These are phyloP conservation scores for Myxozyma melibiosi DNA, from an alignment of 805 yeast genomes.

Conservation along the genomic window DNA sequence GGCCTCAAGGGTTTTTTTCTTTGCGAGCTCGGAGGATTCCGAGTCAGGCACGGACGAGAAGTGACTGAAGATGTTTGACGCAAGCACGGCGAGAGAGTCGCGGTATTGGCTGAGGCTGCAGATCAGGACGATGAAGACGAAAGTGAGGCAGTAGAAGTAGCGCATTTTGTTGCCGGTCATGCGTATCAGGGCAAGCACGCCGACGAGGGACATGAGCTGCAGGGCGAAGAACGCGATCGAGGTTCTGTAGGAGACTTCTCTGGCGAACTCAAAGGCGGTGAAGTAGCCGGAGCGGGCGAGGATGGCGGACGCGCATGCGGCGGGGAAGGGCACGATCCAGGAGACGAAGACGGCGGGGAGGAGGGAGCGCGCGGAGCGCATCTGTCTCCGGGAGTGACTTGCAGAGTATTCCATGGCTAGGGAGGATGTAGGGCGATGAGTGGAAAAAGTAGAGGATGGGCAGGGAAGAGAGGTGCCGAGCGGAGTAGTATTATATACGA, in stretches of 20 bases:
- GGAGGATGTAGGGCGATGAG: too few relatives aligned
- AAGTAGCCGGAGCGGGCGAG: constrained; percentile 1
- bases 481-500: too few relatives aligned
- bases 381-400: background rate
- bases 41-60: too few relatives aligned
- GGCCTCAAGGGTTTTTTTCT: background rate
- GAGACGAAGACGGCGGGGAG: constrained; percentile 19
- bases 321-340: constrained; percentile 21
- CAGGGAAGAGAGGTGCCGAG: too few relatives aligned
- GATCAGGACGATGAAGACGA: background rate
- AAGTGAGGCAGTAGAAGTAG: constrained; percentile 1
- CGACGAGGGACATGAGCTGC: constrained; percentile 8
- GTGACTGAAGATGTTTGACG: background rate
- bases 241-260: background rate
- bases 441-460: too few relatives aligned
- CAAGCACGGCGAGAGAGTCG: constrained; percentile 4
- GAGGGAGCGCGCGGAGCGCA: background rate
- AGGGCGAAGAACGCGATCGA: background rate
- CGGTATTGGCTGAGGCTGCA: constrained; percentile 4
- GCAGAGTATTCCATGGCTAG: background rate
- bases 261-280: constrained; percentile 9
- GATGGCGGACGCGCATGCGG: constrained; percentile 15
- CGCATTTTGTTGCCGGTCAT: constrained; percentile 2
- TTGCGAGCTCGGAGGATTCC: background rate
- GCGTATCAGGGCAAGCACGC: background rate